Evolutionary conservation across 345 rosid genomes (phyloP), one percentile per base, ranked within the genome.

Genomic region (Firmiana major): DNA sequence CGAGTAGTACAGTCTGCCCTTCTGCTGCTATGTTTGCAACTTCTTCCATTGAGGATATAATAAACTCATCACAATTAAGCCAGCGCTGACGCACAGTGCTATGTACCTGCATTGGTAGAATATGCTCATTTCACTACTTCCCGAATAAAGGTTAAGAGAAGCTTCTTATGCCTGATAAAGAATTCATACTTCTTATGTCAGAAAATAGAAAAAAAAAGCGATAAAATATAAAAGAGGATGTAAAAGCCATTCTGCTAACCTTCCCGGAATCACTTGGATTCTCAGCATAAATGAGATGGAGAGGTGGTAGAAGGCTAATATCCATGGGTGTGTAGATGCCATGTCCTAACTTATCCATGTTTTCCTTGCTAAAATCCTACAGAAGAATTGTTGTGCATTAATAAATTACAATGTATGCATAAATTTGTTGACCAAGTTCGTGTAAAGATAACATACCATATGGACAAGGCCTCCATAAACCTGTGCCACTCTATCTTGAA

Each of bases 211-310:
- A 31, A 63, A 65, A 43, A 75, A 31, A 1, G 22, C 11, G 42
- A 22, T 0, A 43, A 2, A 48, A 38, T n/a, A 59, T 42, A 43
- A 46, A 53, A 63, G 26, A 36, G 22, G 7, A 48, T 53, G 66
- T 2, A 16, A 48, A 12, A 19, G 42, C 22, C 36, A 43, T 74
- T 1, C 5, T 22, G 54, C 84, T 60, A 75, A 94, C 98, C 99
- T 92, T 96, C 77, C 99, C 97, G 42, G 99, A 93, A 86, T 96
- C 98, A 77, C 98, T 96, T 70, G 99, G 99, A 80, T 96, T 96
- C 82, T 91, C 94, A 17, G 99, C 94, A 63, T 93, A 96, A 81
- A 96, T 89, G 75, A 96, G 90, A 83, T 91, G 79, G 57, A 95
- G 85, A 78, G 97, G 97, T 6, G 98, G 98, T 74, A 96, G 97